phyloP scores from a whole-genome alignment of 2,329 filamentous ascomycete species.

The Pyricularia grisea region DNA sequence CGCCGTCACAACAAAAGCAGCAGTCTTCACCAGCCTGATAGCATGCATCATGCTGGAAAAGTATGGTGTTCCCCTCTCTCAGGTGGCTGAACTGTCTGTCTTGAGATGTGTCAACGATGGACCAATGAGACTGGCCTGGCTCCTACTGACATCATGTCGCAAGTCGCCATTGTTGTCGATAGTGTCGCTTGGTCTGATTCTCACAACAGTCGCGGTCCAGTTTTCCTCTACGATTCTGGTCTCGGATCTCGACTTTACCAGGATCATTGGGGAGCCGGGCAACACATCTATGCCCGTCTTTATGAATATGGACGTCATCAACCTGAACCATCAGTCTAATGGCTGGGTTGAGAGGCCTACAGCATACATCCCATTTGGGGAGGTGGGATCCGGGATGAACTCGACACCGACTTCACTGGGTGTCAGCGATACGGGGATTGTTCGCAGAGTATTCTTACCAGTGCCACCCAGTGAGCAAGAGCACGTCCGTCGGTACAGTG shows the following conservation, averaged over 20 bases:
- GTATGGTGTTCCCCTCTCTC: constrained; percentile 13
- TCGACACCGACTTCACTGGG: constrained; percentile 7
- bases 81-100: constrained; percentile 14
- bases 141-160: constrained; percentile 9
- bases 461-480: constrained; percentile 8
- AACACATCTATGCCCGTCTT: constrained; percentile 8
- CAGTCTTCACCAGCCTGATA: constrained; percentile 14
- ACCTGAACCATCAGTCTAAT: constrained; percentile 6
- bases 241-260: constrained; percentile 10
- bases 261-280: constrained; percentile 7
- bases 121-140: constrained; percentile 12
- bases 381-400: constrained; percentile 5
- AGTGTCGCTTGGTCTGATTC: constrained; percentile 9
- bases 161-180: constrained; percentile 7
- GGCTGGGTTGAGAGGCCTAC: constrained; percentile 8
- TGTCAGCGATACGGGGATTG: constrained; percentile 13
- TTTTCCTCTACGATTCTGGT: constrained; percentile 14
- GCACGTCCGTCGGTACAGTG: constrained; percentile 9
- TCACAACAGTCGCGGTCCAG: constrained; percentile 10
- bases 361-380: constrained; percentile 11
- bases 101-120: constrained; percentile 14
- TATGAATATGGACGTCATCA: constrained; percentile 7
- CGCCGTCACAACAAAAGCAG: constrained; percentile 11
- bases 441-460: constrained; percentile 12
- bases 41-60: constrained; percentile 14